phyloP scores from a whole-genome alignment of 2,329 filamentous ascomycete genomes.

The Colletotrichum salicis region DNA sequence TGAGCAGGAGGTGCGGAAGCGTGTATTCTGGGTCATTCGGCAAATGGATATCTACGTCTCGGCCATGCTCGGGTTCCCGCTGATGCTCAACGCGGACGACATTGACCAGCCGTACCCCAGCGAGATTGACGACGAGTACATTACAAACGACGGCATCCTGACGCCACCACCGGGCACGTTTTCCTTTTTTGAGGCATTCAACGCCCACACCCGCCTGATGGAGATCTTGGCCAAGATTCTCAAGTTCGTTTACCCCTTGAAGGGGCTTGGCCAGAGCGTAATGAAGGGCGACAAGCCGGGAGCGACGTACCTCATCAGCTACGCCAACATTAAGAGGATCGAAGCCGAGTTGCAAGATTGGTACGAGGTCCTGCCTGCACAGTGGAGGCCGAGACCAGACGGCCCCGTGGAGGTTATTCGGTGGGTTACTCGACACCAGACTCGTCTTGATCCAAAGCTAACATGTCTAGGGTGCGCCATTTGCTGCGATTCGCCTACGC shows the following conservation, averaged over 20 bases:
- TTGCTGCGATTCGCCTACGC: slow-evolving; percentile 82
- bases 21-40: slow-evolving; percentile 75
- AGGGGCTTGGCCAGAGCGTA: slow-evolving; percentile 61
- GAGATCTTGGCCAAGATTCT: slow-evolving; percentile 72
- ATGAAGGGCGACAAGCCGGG: slow-evolving; percentile 54
- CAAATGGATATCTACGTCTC: slow-evolving; percentile 79
- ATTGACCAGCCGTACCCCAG: slow-evolving; percentile 73
- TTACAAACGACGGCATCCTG: slow-evolving; percentile 67
- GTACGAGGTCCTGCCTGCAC: slow-evolving; percentile 75
- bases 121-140: slow-evolving; percentile 75
- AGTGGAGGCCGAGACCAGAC: slow-evolving; percentile 82
- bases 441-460: neutral
- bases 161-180: slow-evolving; percentile 65
- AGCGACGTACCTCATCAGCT: slow-evolving; percentile 71
- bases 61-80: slow-evolving; percentile 73
- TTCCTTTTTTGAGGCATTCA: slow-evolving; percentile 72
- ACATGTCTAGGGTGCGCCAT: slow-evolving; percentile 69
- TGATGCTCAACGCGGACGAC: slow-evolving; percentile 71
- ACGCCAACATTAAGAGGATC: slow-evolving; percentile 71
- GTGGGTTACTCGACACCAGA: slow-evolving; percentile 60
- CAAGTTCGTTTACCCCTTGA: slow-evolving; percentile 73
- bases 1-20: slow-evolving; percentile 71
- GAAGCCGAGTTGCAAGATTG: slow-evolving; percentile 72
- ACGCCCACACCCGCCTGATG: slow-evolving; percentile 73
- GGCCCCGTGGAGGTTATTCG: slow-evolving; percentile 79